A percentile compares a stretch with the other conserved stretches of the same genome.
Conservation (phyloP, 441 rosid species). For the Daphne laureola region DNA sequence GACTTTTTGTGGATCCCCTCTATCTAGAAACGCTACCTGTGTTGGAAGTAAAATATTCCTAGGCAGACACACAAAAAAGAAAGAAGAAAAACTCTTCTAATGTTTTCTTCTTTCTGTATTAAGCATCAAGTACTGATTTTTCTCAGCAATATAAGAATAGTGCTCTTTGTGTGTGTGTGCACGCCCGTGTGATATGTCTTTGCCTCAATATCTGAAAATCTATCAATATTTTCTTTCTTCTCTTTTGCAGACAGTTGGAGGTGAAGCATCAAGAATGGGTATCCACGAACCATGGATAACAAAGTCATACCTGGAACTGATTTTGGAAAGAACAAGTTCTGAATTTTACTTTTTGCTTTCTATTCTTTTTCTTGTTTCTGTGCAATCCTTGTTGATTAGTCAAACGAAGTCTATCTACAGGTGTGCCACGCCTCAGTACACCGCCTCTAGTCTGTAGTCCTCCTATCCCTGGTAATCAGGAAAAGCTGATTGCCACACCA, state of each 20-base stretch:
- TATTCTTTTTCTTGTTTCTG: constrained; percentile 9
- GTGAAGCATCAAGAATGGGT: constrained; percentile 79
- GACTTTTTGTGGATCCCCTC: too few relatives aligned
- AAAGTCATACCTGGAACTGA: constrained; percentile 91
- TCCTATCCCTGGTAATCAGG: constrained; percentile 45
- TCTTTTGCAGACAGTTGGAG: constrained; percentile 77
- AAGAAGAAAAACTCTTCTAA: too few relatives aligned
- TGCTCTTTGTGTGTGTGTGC: too few relatives aligned
- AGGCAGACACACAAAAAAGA: too few relatives aligned
- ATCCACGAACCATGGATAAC: constrained; percentile 90
- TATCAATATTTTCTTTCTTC: constrained; percentile 13
- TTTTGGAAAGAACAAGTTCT: constrained; percentile 89
- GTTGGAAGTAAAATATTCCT: too few relatives aligned
- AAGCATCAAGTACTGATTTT: too few relatives aligned
- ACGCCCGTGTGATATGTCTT: too few relatives aligned
- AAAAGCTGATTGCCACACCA: constrained; percentile 74
- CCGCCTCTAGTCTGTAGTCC: constrained; percentile 71
- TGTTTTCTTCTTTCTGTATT: too few relatives aligned
- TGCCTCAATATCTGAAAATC: neutral
- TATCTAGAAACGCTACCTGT: too few relatives aligned
- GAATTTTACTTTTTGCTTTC: constrained; percentile 10
- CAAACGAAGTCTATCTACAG: constrained; percentile 41
- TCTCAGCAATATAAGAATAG: too few relatives aligned
- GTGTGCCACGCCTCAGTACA: constrained; percentile 92
- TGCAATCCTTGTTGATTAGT: constrained; percentile 17